Conservation (phyloP, 345 rosid species). For the Eucalyptus polyanthemos region DNA sequence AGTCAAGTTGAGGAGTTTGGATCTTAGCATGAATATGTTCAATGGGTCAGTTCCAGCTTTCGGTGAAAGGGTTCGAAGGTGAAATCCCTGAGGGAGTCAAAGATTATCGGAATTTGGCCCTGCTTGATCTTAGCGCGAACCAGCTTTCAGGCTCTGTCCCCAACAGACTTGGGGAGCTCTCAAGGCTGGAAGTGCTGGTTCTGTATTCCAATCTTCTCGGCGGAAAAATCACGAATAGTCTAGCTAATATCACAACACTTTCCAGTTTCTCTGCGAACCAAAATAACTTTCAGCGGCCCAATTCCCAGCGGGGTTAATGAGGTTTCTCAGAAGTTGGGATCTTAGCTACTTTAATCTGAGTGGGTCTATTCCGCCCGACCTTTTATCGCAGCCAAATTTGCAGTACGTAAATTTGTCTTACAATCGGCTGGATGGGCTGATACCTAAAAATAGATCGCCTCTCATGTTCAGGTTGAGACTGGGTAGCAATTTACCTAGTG, state of each 20-base stretch:
- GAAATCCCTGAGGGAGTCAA: slow-evolving; percentile 27
- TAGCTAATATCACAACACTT: slow-evolving; percentile 29
- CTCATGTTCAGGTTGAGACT: slow-evolving; percentile 53
- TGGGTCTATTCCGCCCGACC: slow-evolving; percentile 34
- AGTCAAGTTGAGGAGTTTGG: slow-evolving; percentile 28
- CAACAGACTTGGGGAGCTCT: slow-evolving; percentile 25
- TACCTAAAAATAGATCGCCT: slow-evolving; percentile 32
- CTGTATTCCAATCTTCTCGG: slow-evolving; percentile 33
- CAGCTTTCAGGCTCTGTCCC: slow-evolving; percentile 36
- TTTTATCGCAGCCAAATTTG: slow-evolving; percentile 22
- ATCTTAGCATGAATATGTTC: slow-evolving; percentile 24
- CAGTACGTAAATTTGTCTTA: slow-evolving; percentile 40
- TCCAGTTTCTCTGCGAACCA: slow-evolving; percentile 49
- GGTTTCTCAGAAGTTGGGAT: slow-evolving; percentile 24
- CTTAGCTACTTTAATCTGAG: slow-evolving; percentile 43
- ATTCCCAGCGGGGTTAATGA: slow-evolving; percentile 46
- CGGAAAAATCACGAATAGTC: slow-evolving; percentile 31
- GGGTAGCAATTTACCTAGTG: slow-evolving; percentile 42
- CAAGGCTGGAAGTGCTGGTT: slow-evolving; percentile 28
- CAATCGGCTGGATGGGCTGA: slow-evolving; percentile 25
- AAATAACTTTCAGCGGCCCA: slow-evolving; percentile 28
- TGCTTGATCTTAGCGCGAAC: slow-evolving; percentile 43
- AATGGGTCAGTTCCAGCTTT: slow-evolving; percentile 38
- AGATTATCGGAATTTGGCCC: slow-evolving; percentile 13
- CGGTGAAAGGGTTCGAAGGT: slow-evolving; percentile 20